These are phyloP conservation scores for Verticillium zaregamsianum DNA, from an alignment of 2,329 filamentous ascomycete genomes.

Conservation along the genomic window DNA sequence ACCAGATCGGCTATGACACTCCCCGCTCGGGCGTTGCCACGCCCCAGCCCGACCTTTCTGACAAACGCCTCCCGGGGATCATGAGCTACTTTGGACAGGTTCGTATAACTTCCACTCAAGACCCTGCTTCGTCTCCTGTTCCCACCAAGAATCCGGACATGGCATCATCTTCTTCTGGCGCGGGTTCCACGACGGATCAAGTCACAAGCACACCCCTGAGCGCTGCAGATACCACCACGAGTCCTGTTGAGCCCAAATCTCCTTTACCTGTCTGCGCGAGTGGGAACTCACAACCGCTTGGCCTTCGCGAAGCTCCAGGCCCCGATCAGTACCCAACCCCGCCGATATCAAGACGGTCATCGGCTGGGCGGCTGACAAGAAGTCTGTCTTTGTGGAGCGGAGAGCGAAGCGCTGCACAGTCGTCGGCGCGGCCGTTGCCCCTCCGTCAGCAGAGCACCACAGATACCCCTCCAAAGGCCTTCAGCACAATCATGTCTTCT, in stretches of 20 bases:
- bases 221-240: neutral
- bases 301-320: neutral
- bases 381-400: conserved; percentile 20
- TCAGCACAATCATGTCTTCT: conserved; percentile 48
- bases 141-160: neutral
- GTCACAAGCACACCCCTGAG: neutral
- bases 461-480: conserved; percentile 36
- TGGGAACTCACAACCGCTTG: neutral
- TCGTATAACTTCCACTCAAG: conserved; percentile 69
- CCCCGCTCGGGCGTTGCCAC: conserved; percentile 90
- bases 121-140: neutral
- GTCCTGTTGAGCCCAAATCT: conserved; percentile 7
- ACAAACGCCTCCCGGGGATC: conserved; percentile 94
- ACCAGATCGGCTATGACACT: conserved; percentile 79
- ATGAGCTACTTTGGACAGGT: conserved; percentile 99
- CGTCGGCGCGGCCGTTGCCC: conserved; percentile 28
- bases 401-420: conserved; percentile 25
- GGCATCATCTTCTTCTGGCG: neutral
- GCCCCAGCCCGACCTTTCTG: conserved; percentile 85
- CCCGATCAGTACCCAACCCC: conserved; percentile 14
- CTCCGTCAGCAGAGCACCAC: conserved; percentile 37
- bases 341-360: conserved; percentile 15
- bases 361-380: conserved; percentile 19
- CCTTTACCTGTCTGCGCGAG: conserved; percentile 1
- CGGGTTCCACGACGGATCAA: neutral